Percentiles rank a stretch among this genome's conserved stretches.
Conservation (phyloP, 192 early-diverging fungal species). For the Entomortierella lignicola region DNA sequence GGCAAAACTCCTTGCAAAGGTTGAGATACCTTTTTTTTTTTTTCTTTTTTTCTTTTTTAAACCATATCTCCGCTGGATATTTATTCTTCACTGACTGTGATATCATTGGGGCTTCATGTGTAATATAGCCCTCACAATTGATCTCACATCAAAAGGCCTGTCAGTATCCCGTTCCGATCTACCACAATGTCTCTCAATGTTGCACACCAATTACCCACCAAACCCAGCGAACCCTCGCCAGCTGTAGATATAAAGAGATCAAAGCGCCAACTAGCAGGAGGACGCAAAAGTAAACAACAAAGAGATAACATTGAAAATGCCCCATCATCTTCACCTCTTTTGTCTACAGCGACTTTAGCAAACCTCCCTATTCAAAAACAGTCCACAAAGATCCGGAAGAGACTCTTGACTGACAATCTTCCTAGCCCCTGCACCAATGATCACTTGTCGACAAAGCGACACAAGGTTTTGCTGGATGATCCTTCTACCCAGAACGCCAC, state of each 20-base stretch:
- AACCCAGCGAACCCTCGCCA: conserved; percentile 6
- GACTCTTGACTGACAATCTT: conserved; percentile 23
- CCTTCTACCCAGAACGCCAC: conserved; percentile 11
- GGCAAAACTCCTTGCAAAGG: neutral
- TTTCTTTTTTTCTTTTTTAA: neutral
- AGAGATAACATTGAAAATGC: conserved; percentile 33
- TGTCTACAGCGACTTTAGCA: conserved; percentile 6
- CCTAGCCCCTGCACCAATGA: conserved; percentile 14
- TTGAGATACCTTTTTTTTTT: neutral
- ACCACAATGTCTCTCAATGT: conserved; percentile 29
- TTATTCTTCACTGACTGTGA: conserved; percentile 9
- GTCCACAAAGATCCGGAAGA: conserved; percentile 34
- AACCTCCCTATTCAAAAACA: conserved; percentile 38
- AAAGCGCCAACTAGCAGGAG: neutral
- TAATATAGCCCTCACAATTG: conserved; percentile 9
- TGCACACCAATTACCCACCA: conserved; percentile 5
- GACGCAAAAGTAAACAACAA: conserved; percentile 20
- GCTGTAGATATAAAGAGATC: conserved; percentile 10
- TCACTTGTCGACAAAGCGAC: conserved; percentile 8
- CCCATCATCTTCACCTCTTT: neutral
- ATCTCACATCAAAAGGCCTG: neutral
- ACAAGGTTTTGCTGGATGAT: conserved; percentile 18
- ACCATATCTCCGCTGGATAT: neutral
- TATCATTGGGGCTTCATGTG: conserved; percentile 2
- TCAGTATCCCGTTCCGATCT: neutral